Percentiles rank a stretch among this genome's conserved stretches.
phyloP scores from a whole-genome alignment of 2,329 filamentous ascomycete genomes.

The Stenocarpella maydis region DNA sequence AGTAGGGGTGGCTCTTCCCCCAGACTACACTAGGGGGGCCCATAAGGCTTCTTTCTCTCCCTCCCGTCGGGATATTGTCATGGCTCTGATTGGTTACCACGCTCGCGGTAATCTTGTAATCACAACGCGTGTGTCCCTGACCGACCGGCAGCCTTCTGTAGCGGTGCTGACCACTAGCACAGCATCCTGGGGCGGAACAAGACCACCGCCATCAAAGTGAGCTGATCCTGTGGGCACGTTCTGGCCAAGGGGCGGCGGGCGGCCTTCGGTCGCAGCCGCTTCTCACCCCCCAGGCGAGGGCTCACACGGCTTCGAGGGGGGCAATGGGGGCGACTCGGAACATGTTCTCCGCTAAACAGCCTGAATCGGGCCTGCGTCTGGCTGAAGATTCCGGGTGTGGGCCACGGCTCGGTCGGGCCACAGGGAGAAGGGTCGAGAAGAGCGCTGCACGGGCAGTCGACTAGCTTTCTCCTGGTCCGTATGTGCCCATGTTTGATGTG shows the following conservation, averaged over 20 bases:
- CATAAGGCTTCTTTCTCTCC: background rate
- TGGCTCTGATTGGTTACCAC: conserved; percentile 22
- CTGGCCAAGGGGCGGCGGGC: background rate
- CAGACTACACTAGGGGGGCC: background rate
- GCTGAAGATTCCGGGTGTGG: background rate
- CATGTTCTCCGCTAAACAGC: conserved; percentile 1
- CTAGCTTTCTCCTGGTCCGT: background rate
- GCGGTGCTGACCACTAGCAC: background rate
- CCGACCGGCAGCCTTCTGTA: background rate
- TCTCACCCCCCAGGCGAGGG: background rate
- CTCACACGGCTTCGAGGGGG: background rate
- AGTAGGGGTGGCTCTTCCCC: background rate
- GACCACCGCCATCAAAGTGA: background rate
- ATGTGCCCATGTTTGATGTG: background rate
- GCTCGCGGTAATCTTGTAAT: conserved; percentile 3
- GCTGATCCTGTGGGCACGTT: background rate
- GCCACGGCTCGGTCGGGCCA: conserved; percentile 1
- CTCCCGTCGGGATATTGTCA: conserved; percentile 1
- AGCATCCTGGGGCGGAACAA: background rate
- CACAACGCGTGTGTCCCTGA: conserved; percentile 1
- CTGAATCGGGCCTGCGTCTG: conserved; percentile 1
- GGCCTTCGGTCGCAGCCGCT: background rate
- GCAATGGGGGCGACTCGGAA: background rate
- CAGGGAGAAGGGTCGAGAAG: background rate
- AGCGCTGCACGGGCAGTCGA: background rate